Evolutionary conservation across 768 basidiomycete genomes (phyloP).

Genomic region (Lepiota brunneoincarnata): DNA sequence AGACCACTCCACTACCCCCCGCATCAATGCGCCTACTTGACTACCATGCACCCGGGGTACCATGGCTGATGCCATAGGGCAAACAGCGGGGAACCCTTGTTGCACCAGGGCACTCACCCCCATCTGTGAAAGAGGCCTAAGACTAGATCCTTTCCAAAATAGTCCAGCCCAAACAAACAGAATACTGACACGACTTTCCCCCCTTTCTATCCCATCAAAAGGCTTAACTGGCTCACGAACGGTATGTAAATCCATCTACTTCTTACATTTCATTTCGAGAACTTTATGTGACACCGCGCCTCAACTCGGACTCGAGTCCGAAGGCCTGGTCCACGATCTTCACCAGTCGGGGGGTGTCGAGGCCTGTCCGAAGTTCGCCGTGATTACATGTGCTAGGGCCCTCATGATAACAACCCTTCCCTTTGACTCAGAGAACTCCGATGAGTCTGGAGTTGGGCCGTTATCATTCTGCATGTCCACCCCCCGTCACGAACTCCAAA

Average conservation of each 20-base stretch:
- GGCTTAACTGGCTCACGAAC: slow-evolving; percentile 9
- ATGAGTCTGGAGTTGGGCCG: not conserved
- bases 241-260: slow-evolving; percentile 1
- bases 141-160: not conserved
- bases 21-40: too few relatives aligned
- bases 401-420: not conserved
- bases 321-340: too few relatives aligned
- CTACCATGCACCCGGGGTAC: too few relatives aligned
- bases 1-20: too few relatives aligned
- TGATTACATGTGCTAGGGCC: too few relatives aligned
- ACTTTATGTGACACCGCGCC: not conserved
- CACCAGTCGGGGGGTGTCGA: too few relatives aligned
- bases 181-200: not conserved
- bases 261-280: slow-evolving; percentile 7
- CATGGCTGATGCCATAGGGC: too few relatives aligned
- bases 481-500: not conserved
- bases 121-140: not conserved
- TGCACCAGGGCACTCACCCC: too few relatives aligned
- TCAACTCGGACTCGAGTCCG: too few relatives aligned
- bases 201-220: not conserved
- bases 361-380: too few relatives aligned
- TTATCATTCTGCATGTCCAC: not conserved
- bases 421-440: not conserved
- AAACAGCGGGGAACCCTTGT: too few relatives aligned
- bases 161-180: not conserved